These are phyloP conservation scores for Magnusiomyces ingens DNA, from an alignment of 1,139 yeast species.

Conservation along the genomic window DNA sequence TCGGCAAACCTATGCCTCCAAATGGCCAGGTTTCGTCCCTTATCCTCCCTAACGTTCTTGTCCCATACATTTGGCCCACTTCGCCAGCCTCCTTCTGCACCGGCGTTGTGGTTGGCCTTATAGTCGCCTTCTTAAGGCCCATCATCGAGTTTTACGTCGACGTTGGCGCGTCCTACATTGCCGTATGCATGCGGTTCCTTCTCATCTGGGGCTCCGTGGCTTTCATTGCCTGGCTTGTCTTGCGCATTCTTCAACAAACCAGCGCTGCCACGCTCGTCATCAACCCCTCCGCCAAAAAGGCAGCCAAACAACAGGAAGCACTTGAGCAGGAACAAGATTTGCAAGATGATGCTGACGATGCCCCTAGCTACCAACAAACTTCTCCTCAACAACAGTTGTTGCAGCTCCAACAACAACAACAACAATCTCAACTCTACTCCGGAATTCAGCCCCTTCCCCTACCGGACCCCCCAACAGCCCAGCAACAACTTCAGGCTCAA, in stretches of 20 bases:
- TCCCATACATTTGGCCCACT: slow-evolving; percentile 23
- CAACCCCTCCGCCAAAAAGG: slow-evolving; percentile 3
- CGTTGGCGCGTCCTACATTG: slow-evolving; percentile 22
- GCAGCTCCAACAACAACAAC: slow-evolving; percentile 3
- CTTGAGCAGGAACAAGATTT: background rate
- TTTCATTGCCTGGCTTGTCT: slow-evolving; percentile 20
- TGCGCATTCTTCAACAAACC: slow-evolving; percentile 18
- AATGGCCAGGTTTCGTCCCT: slow-evolving; percentile 14
- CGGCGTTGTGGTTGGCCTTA: slow-evolving; percentile 23
- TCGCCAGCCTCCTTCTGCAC: slow-evolving; percentile 27
- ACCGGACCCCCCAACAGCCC: background rate
- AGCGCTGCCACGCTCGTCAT: slow-evolving; percentile 13
- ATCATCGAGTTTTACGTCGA: slow-evolving; percentile 24
- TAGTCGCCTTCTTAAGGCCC: slow-evolving; percentile 23
- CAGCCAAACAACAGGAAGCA: background rate
- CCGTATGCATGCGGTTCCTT: slow-evolving; percentile 19
- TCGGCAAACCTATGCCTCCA: slow-evolving; percentile 8
- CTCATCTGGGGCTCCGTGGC: slow-evolving; percentile 25
- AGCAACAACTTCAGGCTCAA: background rate
- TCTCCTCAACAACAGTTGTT: background rate
- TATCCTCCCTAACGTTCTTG: slow-evolving; percentile 16
- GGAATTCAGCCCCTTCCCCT: background rate
- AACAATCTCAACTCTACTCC: background rate
- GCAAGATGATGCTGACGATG: background rate
- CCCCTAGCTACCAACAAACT: background rate